These are phyloP conservation scores for Tolypocladium guangdongense DNA, from an alignment of 2,329 filamentous ascomycete species.

Conservation along the genomic window DNA sequence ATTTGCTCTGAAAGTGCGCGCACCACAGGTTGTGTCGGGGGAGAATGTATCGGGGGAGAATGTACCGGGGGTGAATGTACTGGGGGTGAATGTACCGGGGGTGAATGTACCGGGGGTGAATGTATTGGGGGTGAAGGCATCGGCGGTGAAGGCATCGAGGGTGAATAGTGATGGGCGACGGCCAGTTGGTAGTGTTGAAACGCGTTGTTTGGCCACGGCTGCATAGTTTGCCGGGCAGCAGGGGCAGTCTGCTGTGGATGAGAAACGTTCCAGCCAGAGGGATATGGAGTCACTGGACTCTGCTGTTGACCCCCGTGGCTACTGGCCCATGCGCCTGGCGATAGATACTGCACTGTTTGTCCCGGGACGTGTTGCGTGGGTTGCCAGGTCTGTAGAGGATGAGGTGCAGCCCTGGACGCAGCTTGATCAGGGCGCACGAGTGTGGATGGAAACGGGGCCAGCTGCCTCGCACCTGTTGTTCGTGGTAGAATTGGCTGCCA, in stretches of 20 bases:
- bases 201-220: background rate
- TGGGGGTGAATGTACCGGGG: background rate
- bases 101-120: background rate
- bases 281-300: background rate
- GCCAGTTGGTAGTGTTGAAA: background rate
- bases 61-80: background rate
- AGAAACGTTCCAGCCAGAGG: background rate
- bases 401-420: background rate
- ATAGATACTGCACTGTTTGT: background rate
- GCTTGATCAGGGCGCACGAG: background rate
- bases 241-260: background rate
- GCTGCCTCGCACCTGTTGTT: background rate
- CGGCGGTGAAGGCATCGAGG: too few relatives aligned
- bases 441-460: background rate
- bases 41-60: background rate
- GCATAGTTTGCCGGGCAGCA: background rate
- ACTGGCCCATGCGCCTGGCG: background rate
- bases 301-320: background rate
- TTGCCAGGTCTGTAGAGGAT: background rate
- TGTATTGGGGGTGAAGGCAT: too few relatives aligned
- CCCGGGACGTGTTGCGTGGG: background rate
- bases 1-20: background rate
- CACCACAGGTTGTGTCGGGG: background rate
- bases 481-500: background rate
- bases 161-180: background rate